Base-by-base conservation (phyloP, 2,329 filamentous ascomycete species). In the Fusarium palustre region DNA sequence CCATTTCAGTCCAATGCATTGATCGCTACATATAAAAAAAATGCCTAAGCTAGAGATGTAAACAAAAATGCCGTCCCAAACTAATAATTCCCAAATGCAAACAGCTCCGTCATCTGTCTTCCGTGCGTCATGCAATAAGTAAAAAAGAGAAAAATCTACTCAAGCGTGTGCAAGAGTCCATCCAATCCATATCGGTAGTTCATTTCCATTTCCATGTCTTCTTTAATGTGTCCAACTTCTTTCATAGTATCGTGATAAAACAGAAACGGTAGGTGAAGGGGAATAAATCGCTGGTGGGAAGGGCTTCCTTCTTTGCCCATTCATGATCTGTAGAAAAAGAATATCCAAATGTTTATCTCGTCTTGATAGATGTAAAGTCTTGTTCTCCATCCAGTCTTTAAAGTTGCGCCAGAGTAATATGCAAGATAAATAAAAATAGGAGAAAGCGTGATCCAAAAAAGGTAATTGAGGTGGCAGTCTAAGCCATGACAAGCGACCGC, bases 401-500 rank as follows among this genome's bases (percentile, higher is more conserved):
- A 38, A 46, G 52, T 59, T 69, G 53, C 66, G 62, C 66, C 66
- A 36, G 41, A 25, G 30, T 53, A 48, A 34, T 55, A 67, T 63
- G 61, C 43, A 59, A 57, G 56, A 54, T 39, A 22, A 22, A 20
- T 47, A 15, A n/a, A 55, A 24, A 54, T n/a, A 11, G 30, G 46
- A 38, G 30, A 57, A 48, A 25, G 20, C 38, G 18, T 22, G 2
- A 12, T 36, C n/a, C 16, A 41, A 28, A 18, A 34, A 25, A 36
- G 16, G 25, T 18, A 45, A 56, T 56, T 36, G 36, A 46, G 28
- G 9, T 57, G 41, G 34, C 30, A 34, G 47, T 59, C 62, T 74
- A 78, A 25, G 76, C 77, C 36, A 76, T 57, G 43, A 79, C 76
- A 41, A 78, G 59, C 31, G 76, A 76, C 48, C 77, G 77, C 57